Percentiles rank a stretch among this genome's conserved stretches.
Conservation (phyloP, 257 asterid species). For the Nicotiana undulata region DNA sequence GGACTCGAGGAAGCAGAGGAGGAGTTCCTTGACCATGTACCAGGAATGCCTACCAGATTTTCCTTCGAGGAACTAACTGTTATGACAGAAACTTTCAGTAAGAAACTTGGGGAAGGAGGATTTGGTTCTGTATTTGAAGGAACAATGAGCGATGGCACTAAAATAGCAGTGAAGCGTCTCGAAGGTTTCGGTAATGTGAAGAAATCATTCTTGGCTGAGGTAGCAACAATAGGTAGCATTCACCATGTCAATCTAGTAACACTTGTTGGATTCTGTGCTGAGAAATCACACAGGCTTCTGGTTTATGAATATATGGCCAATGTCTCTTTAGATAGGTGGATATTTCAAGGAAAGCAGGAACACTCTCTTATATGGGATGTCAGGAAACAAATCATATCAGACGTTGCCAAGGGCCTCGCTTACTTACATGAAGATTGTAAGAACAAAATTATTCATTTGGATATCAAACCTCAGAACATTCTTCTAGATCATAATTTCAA, state of each 20-base stretch:
- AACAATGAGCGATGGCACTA: slow-evolving; percentile 1
- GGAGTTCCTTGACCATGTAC: slow-evolving; percentile 7
- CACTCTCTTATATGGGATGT: slow-evolving; percentile 1
- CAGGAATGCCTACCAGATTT: slow-evolving; percentile 22
- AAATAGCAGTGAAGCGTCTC: slow-evolving; percentile 19
- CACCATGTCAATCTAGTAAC: slow-evolving; percentile 18
- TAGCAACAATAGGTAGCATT: slow-evolving; percentile 12
- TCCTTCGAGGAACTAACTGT: slow-evolving; percentile 8
- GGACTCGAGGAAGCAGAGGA: background rate
- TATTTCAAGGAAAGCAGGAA: background rate
- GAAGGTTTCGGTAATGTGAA: background rate
- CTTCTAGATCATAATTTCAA: slow-evolving; percentile 23
- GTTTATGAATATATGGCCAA: slow-evolving; percentile 5
- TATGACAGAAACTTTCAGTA: slow-evolving; percentile 8
- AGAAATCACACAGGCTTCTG: too few relatives aligned
- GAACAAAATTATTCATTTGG: slow-evolving; percentile 22
- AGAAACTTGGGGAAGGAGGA: slow-evolving; percentile 18
- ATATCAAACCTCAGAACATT: slow-evolving; percentile 24
- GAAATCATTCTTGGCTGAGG: slow-evolving; percentile 17
- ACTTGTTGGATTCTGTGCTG: slow-evolving; percentile 6
- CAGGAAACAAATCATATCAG: slow-evolving; percentile 5
- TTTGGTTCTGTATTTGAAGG: slow-evolving; percentile 21
- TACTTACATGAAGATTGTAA: slow-evolving; percentile 25
- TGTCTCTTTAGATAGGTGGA: slow-evolving; percentile 23
- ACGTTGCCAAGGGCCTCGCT: slow-evolving; percentile 20